Evolutionary conservation across 345 rosid species (phyloP).

Genomic region (Citropsis articulata): DNA sequence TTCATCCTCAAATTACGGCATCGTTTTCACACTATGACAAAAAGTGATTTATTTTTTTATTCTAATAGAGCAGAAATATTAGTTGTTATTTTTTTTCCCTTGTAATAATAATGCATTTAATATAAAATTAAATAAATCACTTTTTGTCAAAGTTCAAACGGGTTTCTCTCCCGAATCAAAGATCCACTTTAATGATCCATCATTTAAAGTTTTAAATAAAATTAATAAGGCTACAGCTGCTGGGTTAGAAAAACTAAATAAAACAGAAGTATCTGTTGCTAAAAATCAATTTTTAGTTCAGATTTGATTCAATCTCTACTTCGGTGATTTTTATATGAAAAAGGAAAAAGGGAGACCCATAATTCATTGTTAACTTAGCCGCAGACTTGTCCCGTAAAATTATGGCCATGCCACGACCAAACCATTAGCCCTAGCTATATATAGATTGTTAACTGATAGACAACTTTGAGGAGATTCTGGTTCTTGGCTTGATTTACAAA

Average conservation of each 20-base stretch:
- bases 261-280: too few relatives aligned
- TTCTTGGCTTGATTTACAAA: neutral
- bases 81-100: neutral
- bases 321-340: neutral
- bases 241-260: too few relatives aligned
- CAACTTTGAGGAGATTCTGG: neutral
- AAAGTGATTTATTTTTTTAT: too few relatives aligned
- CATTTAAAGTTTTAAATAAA: neutral
- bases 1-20: neutral
- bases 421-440: neutral
- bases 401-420: neutral
- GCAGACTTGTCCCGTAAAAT: conserved; percentile 1
- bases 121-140: neutral
- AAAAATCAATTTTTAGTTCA: too few relatives aligned
- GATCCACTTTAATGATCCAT: neutral
- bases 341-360: conserved; percentile 3
- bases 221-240: too few relatives aligned
- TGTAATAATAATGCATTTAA: neutral
- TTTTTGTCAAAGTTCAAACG: conserved; percentile 7
- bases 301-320: neutral
- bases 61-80: neutral
- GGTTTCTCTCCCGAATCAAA: conserved; percentile 9
- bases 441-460: neutral
- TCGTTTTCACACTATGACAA: conserved; percentile 6
- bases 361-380: conserved; percentile 19